Conservation (phyloP, 2,329 filamentous ascomycete species). For the Trichoderma guizhouense region DNA sequence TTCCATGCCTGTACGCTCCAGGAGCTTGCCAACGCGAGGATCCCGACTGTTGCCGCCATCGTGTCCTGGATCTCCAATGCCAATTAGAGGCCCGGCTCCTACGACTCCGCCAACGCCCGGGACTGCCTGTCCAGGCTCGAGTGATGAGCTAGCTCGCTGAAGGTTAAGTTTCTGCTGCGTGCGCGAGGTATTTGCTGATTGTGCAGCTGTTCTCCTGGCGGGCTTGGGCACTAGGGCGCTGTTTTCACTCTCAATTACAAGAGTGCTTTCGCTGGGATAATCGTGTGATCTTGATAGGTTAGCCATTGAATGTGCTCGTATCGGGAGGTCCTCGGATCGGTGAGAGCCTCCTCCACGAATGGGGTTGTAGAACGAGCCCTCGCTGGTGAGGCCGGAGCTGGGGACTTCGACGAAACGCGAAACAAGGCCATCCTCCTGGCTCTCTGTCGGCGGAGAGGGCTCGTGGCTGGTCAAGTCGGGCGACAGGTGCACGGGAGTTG, state of each 20-base stretch:
- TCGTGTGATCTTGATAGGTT: conserved; percentile 32
- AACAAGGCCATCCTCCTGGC: conserved; percentile 48
- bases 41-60: conserved; percentile 52
- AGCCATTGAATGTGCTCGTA: conserved; percentile 43
- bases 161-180: conserved; percentile 75
- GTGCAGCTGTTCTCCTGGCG: conserved; percentile 38
- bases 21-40: conserved; percentile 60
- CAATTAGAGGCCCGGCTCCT: conserved; percentile 47
- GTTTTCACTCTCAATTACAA: conserved; percentile 35
- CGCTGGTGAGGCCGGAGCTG: conserved; percentile 47
- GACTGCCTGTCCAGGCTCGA: conserved; percentile 57
- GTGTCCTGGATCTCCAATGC: conserved; percentile 53
- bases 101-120: conserved; percentile 36
- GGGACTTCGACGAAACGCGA: conserved; percentile 58
- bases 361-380: conserved; percentile 51
- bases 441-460: conserved; percentile 27
- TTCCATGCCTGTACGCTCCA: conserved; percentile 68
- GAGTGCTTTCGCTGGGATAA: conserved; percentile 22
- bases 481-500: conserved; percentile 38
- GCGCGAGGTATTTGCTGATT: conserved; percentile 56
- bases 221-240: conserved; percentile 48
- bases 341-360: conserved; percentile 27
- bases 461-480: conserved; percentile 30
- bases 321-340: conserved; percentile 33
- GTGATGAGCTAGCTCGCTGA: conserved; percentile 68